Evolutionary conservation across 495 filamentous ascomycete genomes (phyloP), one percentile per base, ranked within the genome.

Genomic region (Hypoxylon trugodes): DNA sequence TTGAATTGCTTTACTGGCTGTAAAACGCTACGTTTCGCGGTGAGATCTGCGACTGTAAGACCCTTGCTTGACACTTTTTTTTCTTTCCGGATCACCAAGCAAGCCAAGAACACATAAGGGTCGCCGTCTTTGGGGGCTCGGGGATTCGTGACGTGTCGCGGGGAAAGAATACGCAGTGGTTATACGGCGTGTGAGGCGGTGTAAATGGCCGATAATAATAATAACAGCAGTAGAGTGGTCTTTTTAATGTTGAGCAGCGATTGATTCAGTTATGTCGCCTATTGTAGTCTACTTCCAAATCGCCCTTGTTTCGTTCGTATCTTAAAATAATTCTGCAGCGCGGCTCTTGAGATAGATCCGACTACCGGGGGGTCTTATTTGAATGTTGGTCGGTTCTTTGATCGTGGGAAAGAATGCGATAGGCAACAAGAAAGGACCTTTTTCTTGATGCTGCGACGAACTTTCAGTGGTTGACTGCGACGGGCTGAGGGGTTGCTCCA

Each of bases 61-160:
- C 52, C 63, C 63, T 66, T 41, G 47, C 58, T 61, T 59, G 55
- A 49, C 42, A 59, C 47, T 53, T 53, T 47, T 33, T 37, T 51
- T 54, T 38, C 35, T 37, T 51, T 54, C 45, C 36, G 41, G 59
- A 37, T 54, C 25, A 22, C 19, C 24, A 53, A 25, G 37, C 38
- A 61, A 58, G 51, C 40, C 28, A 18, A n/a, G 45, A 40, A 57
- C 32, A 47, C 38, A 49, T 42, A 37, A 61, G 38, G 26, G 52
- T 49, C 37, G 51, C 25, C 24, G 37, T 58, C 38, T 35, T 13
- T 47, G 52, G n/a, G n/a, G n/a, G n/a, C n/a, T n/a, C n/a, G n/a
- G n/a, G n/a, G 21, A n/a, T 57, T 45, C 52, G 54, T 66, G 63
- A 66, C 63, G 64, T 62, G 58, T 67, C 41, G 64, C 64, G 58